These are phyloP conservation scores for Trametes gibbosa DNA, from an alignment of 768 basidiomycete genomes.

Conservation along the genomic window DNA sequence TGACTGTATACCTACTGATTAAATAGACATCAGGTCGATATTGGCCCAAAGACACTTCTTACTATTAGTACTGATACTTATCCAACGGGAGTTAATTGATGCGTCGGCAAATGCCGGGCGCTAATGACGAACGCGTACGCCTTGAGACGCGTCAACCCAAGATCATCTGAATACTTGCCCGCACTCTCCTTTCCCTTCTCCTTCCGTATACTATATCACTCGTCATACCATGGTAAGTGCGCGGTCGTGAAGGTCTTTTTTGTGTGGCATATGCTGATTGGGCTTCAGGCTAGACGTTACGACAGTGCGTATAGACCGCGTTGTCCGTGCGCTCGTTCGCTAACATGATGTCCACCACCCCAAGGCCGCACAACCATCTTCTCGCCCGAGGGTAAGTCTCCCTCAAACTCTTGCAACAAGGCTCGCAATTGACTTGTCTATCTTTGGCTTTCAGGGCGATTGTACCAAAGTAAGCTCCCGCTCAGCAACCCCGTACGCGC, in stretches of 20 bases:
- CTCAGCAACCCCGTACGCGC: neutral
- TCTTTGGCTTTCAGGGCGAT: constrained; percentile 61
- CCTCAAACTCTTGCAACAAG: neutral
- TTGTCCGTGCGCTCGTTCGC: neutral
- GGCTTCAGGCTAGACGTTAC: constrained; percentile 80
- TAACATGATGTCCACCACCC: constrained; percentile 23
- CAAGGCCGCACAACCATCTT: constrained; percentile 97
- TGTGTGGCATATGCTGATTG: neutral
- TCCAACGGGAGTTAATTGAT: no score
- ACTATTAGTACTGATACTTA: no score
- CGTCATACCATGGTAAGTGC: constrained; percentile 19
- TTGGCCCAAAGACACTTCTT: no score
- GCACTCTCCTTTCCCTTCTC: no score
- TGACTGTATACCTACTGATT: no score
- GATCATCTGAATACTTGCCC: neutral
- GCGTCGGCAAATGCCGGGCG: no score
- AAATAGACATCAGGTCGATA: no score
- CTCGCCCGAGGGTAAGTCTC: constrained; percentile 83
- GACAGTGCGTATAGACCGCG: constrained; percentile 68
- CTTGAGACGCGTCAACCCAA: constrained; percentile 27
- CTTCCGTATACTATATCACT: neutral
- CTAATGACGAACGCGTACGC: constrained; percentile 23
- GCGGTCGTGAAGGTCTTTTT: no score
- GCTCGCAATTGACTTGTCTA: constrained; percentile 12
- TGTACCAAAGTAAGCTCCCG: constrained; percentile 83